Conservation (phyloP, 148 eudicot species). For the Chenopodium berlandieri region DNA sequence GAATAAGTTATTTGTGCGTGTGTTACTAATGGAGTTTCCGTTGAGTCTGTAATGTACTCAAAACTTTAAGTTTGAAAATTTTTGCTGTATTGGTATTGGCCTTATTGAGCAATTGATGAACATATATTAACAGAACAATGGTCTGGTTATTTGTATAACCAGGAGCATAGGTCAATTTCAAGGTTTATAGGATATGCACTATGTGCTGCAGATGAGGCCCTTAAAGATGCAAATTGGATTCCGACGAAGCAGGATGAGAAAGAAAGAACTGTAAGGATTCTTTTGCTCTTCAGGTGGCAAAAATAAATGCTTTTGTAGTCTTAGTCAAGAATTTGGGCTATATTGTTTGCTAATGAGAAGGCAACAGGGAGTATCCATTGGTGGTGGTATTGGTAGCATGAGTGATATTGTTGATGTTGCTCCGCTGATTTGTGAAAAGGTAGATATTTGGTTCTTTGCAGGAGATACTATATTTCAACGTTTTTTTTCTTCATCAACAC, state of each 20-base stretch:
- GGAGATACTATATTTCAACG: too few species aligned
- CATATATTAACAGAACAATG: background rate
- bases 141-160: constrained; percentile 18
- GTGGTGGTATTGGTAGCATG: too few species aligned
- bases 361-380: too few species aligned
- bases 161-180: constrained; percentile 82
- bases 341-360: too few species aligned
- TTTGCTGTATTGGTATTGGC: too few species aligned
- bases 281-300: background rate
- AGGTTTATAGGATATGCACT: constrained; percentile 93
- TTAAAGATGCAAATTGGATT: constrained; percentile 85
- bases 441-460: too few species aligned
- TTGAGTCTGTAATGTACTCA: background rate
- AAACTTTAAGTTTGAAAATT: background rate
- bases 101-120: background rate
- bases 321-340: too few species aligned
- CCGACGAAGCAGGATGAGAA: constrained; percentile 59
- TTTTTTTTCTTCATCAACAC: too few species aligned
- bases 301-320: too few species aligned
- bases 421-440: too few species aligned
- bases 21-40: background rate
- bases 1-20: too few species aligned
- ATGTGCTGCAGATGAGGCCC: constrained; percentile 96
- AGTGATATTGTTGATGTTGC: too few species aligned
- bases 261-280: constrained; percentile 67